Evolutionary conservation across 1,284 basidiomycete species (phyloP).

Genomic region (Austropuccinia psidii): DNA sequence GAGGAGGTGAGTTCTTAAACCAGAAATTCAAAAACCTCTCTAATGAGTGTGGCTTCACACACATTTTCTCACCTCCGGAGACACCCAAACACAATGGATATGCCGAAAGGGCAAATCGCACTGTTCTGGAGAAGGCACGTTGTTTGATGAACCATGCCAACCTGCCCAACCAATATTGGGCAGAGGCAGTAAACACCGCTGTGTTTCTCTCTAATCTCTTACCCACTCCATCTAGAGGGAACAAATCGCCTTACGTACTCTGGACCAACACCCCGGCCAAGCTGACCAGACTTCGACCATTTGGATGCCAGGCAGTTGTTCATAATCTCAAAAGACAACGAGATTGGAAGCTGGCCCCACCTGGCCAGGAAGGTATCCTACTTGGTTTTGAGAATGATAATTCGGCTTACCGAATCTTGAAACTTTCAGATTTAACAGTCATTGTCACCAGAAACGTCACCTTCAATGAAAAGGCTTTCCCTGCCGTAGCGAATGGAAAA

Average conservation of each 20-base stretch:
- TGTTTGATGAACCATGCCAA: neutral
- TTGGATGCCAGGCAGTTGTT: neutral
- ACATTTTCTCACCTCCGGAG: too few species aligned
- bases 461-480: too few species aligned
- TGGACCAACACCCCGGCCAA: neutral
- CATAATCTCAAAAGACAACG: neutral
- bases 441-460: too few species aligned
- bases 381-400: neutral
- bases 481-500: too few species aligned
- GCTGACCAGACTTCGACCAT: neutral
- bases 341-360: neutral
- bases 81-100: too few species aligned
- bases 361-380: neutral
- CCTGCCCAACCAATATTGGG: neutral
- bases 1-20: too few species aligned
- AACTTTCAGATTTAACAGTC: too few species aligned
- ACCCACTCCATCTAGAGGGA: neutral
- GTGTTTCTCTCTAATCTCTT: slow-evolving; percentile 1
- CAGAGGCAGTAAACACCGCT: neutral
- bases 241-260: neutral
- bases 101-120: too few species aligned
- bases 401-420: neutral
- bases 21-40: too few species aligned
- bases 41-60: too few species aligned
- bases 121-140: slow-evolving; percentile 5